A percentile compares a stretch with the other conserved stretches of the same genome.
These are phyloP conservation scores for Micractinium sp. DNA, from an alignment of 139 green algal species.

Conservation along the genomic window DNA sequence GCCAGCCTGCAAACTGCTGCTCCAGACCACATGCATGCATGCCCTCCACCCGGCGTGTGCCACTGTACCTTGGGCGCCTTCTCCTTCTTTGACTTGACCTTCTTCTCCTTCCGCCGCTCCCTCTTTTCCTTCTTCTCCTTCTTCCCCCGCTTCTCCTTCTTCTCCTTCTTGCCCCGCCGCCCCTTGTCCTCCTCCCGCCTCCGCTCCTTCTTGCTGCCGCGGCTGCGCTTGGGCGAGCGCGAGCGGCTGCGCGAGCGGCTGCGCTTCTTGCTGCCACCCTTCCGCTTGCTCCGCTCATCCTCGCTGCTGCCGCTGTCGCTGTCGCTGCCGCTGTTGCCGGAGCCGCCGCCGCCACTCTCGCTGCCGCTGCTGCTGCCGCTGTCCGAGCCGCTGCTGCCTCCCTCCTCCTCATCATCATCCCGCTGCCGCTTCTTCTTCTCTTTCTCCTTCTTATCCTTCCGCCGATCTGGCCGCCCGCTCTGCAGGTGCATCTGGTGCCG, in stretches of 20 bases:
- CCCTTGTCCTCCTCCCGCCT: constrained; percentile 24
- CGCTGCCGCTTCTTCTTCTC: constrained; percentile 22
- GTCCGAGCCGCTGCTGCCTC: constrained; percentile 9
- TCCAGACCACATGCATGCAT: too few species aligned
- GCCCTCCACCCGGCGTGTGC: too few species aligned
- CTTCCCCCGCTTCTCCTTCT: constrained; percentile 22
- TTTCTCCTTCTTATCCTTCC: constrained; percentile 13
- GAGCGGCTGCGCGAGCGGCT: constrained; percentile 4
- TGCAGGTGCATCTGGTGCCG: constrained; percentile 31
- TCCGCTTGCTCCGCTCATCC: constrained; percentile 3
- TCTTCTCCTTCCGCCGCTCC: constrained; percentile 23
- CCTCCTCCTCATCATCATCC: neutral
- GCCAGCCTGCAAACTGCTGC: too few species aligned
- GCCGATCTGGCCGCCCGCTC: constrained; percentile 15
- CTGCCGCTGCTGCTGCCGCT: constrained; percentile 11
- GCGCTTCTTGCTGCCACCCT: neutral
- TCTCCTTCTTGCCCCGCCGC: neutral
- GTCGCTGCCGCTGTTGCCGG: neutral
- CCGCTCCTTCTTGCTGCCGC: constrained; percentile 10
- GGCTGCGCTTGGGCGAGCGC: constrained; percentile 10
- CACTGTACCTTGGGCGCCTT: neutral
- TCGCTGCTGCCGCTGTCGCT: constrained; percentile 22
- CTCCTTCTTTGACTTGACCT: constrained; percentile 16
- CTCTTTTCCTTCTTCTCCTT: constrained; percentile 20
- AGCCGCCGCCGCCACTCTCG: neutral